Evolutionary conservation across 2,329 filamentous ascomycete genomes (phyloP).

Genomic region (Paecilomyces sp.): DNA sequence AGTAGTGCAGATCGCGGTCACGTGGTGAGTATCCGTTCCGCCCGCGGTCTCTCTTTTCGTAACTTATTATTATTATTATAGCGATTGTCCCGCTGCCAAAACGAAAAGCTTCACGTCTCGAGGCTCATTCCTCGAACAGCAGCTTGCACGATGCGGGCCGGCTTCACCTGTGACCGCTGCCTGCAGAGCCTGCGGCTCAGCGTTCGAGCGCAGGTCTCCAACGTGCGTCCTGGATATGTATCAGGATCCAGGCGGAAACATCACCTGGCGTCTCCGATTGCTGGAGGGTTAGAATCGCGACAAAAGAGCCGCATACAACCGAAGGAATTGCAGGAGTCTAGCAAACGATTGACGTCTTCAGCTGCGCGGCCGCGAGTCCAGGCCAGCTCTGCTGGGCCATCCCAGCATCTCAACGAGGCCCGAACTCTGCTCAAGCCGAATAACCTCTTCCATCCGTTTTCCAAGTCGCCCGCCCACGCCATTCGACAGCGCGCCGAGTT

Average conservation of each 20-base stretch:
- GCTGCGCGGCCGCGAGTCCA: constrained; percentile 15
- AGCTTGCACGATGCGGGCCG: constrained; percentile 25
- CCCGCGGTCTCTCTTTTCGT: too few species aligned
- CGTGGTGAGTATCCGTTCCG: neutral
- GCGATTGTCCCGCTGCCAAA: neutral
- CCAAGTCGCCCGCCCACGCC: constrained; percentile 76
- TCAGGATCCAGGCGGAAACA: constrained; percentile 16
- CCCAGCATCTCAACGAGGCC: constrained; percentile 14
- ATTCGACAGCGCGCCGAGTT: constrained; percentile 83
- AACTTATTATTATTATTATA: too few species aligned
- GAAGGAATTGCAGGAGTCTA: constrained; percentile 11
- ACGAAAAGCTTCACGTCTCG: neutral
- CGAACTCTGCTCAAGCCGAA: constrained; percentile 55
- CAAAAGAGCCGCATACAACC: constrained; percentile 14
- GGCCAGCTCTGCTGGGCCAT: constrained; percentile 19
- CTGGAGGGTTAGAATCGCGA: constrained; percentile 21
- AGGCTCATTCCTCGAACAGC: neutral
- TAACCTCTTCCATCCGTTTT: constrained; percentile 90
- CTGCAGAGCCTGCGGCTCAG: constrained; percentile 27
- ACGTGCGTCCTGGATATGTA: constrained; percentile 16
- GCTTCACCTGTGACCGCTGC: constrained; percentile 35
- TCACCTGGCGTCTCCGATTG: constrained; percentile 11
- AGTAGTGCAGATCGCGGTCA: neutral
- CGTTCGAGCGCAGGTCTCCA: constrained; percentile 14
- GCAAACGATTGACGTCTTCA: constrained; percentile 9